Base-by-base conservation (phyloP, 2,329 filamentous ascomycete genomes). In the Colletotrichum acutatum region DNA sequence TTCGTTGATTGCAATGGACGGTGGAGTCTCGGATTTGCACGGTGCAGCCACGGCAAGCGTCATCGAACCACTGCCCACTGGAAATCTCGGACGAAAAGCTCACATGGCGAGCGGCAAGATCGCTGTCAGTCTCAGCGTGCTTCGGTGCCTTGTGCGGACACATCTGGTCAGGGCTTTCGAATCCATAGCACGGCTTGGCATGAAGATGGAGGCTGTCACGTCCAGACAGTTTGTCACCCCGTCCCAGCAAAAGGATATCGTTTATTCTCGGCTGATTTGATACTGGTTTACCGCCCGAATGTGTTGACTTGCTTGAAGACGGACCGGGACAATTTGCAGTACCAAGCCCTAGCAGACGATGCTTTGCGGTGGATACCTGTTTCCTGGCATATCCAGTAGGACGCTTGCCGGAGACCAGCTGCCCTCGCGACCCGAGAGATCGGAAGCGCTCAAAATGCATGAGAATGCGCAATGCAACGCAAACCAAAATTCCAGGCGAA, bases 361-460 rank as follows among this genome's bases (percentile, higher is more conserved):
- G 49, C 19, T 69, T 58, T 63, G 34, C n/a, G 28, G 58, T 64
- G 24, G 53, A 59, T 64, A 72, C 66, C 16, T 24, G 16, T 19
- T 30, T 46, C 22, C 26, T 49, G 65, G 46, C 53, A 42, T 49
- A 24, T 34, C 70, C 42, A 37, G 59, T 72, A 60, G 34, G 32
- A 56, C 19, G 5, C 19, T 37, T 63, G 60, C 32, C 53, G 70
- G 49, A 22, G 22, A 30, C 46, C n/a, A 54, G 52, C 53, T 32
- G 24, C 28, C 34, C 65, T 12, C 30, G 22, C 9, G 74, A 75
- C 76, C 80, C 80, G 76, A 77, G 66, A 76, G 74, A 77, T 72
- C 77, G 80, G 79, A 79, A 79, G 77, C 78, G 78, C 78, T 71
- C 76, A 75, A 67, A 76, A 68, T 79, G 77, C 78, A 79, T 79